phyloP scores from a whole-genome alignment of 176 grass and related monocot genomes.

The Juncus inflexus region DNA sequence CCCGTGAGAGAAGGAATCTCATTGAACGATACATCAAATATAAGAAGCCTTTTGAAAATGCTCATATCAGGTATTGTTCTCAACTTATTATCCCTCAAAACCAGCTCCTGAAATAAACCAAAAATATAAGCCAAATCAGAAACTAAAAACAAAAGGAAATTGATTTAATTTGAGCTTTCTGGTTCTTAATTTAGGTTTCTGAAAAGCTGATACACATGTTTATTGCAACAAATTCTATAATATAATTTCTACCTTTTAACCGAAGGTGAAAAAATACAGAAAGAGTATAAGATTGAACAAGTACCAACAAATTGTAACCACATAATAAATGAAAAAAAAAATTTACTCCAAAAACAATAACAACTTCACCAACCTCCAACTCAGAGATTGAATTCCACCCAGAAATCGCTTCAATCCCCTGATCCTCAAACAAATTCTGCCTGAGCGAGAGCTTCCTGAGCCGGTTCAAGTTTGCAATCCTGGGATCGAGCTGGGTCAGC shows the following conservation, averaged over 20 bases:
- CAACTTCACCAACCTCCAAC: slow-evolving; percentile 41
- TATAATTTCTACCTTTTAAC: not conserved
- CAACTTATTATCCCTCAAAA: slow-evolving; percentile 93
- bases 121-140: not conserved
- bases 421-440: slow-evolving; percentile 76
- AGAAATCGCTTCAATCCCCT: slow-evolving; percentile 58
- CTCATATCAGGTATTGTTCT: slow-evolving; percentile 62
- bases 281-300: not conserved
- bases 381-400: slow-evolving; percentile 61
- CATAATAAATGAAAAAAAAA: slow-evolving; percentile 1
- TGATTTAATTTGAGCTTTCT: not conserved
- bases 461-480: slow-evolving; percentile 46
- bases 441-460: slow-evolving; percentile 78
- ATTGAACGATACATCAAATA: slow-evolving; percentile 99
- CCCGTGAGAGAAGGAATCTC: slow-evolving; percentile 79
- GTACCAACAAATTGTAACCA: not conserved
- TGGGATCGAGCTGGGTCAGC: slow-evolving; percentile 51
- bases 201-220: not conserved
- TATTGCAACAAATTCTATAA: not conserved
- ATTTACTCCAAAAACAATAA: not conserved
- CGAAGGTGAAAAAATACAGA: not conserved
- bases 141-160: slow-evolving; percentile 11
- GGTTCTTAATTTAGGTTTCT: not conserved
- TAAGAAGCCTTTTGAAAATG: slow-evolving; percentile 72
- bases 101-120: slow-evolving; percentile 61